Evolutionary conservation across 2,329 filamentous ascomycete species (phyloP), one percentile per base, ranked within the genome.

Genomic region (Talaromyces sp.): DNA sequence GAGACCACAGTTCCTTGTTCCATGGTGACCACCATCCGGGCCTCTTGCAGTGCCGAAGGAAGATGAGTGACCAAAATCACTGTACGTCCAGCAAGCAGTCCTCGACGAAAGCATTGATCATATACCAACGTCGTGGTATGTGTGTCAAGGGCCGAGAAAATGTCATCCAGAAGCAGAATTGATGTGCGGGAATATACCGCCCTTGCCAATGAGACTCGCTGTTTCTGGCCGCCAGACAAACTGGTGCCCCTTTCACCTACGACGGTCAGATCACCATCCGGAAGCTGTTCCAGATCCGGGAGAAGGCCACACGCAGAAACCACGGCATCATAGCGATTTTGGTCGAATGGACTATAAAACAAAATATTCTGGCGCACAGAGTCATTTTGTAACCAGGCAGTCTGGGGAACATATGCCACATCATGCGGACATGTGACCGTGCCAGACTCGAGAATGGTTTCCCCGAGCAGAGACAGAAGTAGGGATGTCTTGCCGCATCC

Each of bases 151-250:
- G 90, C 90, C 38, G 88, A 91, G 1, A 92, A 96, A 2, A 92
- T 91, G 72, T 96, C 92, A 64, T 96, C 92, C 3, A 96, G 85
- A 0, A 96, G 83, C 2, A 97, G 78, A 0, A 97, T 83, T 0
- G 90, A 85, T 0, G 92, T 85, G 68, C 97, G 84, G 54, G 92
- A 81, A 7, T 97, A 74, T 41, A 84, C 83, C 1, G 92, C 90
- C 64, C 92, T 82, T 1, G 92, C 92, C 27, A 97, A 80, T 0
- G 90, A 89, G 53, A 97, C 79, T 58, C 91, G 82, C 72, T 97
- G 92, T 61, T 82, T 87, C 74, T 97, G 91, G 0, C 93, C 93
- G 10, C 92, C 92, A 64, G 91, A 96, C 41, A 97, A 77, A 4
- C 83, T 81, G 31, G 83, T 83, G 0, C 89, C 90, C n/a, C 85